Conservation (phyloP, 2,329 filamentous ascomycete genomes). For the Paramyrothecium roridum region DNA sequence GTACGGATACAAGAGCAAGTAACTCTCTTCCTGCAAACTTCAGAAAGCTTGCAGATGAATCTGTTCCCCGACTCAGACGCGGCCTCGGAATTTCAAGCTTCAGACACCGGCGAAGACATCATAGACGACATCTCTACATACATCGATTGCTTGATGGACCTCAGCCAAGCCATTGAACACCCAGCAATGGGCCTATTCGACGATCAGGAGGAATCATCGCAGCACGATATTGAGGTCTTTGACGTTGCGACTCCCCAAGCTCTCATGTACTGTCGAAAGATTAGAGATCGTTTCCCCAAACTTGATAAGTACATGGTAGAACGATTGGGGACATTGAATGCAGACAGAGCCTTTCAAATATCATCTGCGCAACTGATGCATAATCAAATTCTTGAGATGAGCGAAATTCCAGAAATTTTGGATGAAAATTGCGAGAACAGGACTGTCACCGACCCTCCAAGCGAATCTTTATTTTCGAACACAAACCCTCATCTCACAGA, state of each 20-base stretch:
- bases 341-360: not conserved
- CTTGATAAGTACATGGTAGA: not conserved
- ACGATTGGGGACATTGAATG: not conserved
- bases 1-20: not conserved
- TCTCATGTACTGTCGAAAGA: not conserved
- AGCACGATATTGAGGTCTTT: not conserved
- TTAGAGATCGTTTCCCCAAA: not conserved
- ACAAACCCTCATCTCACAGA: not conserved
- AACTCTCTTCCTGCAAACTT: not conserved
- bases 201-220: not conserved
- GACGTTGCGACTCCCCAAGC: not conserved
- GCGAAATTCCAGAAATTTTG: not conserved
- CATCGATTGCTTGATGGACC: not conserved
- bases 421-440: not conserved
- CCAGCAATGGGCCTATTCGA: not conserved
- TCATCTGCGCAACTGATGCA: not conserved
- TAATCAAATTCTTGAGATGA: not conserved
- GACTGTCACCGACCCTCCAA: not conserved
- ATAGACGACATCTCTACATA: not conserved
- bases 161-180: not conserved
- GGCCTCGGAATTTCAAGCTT: not conserved
- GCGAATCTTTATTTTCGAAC: not conserved
- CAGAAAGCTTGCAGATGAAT: not conserved
- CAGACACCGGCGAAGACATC: not conserved
- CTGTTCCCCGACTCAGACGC: not conserved